phyloP scores from a whole-genome alignment of 164 flowering plant species.

The Macadamia integrifolia region DNA sequence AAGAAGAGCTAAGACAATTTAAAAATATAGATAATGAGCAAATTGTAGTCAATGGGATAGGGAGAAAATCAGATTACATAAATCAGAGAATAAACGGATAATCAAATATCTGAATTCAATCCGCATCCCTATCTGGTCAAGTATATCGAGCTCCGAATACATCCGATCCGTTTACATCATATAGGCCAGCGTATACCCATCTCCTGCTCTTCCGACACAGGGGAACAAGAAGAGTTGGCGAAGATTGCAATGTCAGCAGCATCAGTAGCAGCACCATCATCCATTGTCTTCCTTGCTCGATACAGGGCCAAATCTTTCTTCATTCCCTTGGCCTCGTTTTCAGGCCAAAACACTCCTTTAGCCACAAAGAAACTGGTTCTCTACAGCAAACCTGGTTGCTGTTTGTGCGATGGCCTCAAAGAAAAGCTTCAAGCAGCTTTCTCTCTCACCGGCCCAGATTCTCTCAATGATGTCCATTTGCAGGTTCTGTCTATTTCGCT shows the following conservation, averaged over 20 bases:
- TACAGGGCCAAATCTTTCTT: constrained; percentile 18
- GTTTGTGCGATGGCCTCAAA: constrained; percentile 97
- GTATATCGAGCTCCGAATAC: too few species aligned
- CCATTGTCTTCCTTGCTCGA: constrained; percentile 13
- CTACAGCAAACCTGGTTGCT: constrained; percentile 91
- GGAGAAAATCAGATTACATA: too few species aligned
- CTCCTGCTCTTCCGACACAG: too few species aligned
- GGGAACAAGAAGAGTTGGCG: background rate
- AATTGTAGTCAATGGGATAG: too few species aligned
- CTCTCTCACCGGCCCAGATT: constrained; percentile 48
- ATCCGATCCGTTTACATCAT: too few species aligned
- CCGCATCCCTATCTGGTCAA: too few species aligned
- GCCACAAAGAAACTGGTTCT: constrained; percentile 44
- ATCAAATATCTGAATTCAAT: too few species aligned
- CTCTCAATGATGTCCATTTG: constrained; percentile 64
- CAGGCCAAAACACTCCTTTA: constrained; percentile 10
- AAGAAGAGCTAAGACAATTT: too few species aligned
- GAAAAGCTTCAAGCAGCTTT: constrained; percentile 84
- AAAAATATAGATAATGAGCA: too few species aligned
- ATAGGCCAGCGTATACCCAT: too few species aligned
- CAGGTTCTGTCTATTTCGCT: constrained; percentile 33
- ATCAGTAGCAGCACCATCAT: constrained; percentile 17
- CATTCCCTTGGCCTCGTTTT: constrained; percentile 18
- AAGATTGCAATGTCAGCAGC: constrained; percentile 15
- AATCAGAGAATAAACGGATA: too few species aligned